phyloP scores from a whole-genome alignment of 345 rosid species.

The Salix purpurea region DNA sequence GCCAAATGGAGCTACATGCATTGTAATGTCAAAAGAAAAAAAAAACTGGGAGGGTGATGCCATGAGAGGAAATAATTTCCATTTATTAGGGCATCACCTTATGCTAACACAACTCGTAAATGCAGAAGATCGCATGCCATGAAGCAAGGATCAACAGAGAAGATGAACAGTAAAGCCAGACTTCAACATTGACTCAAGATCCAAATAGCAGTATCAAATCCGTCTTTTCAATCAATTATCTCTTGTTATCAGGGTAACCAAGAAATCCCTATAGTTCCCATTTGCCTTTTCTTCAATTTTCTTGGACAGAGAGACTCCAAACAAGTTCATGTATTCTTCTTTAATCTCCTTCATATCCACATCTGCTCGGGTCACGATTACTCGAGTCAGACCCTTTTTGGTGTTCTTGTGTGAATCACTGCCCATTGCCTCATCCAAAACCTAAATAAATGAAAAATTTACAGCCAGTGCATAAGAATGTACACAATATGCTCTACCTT shows the following conservation, averaged over 20 bases:
- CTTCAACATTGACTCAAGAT: slow-evolving; percentile 4
- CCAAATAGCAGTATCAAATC: not conserved
- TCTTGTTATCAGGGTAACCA: slow-evolving; percentile 50
- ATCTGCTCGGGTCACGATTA: slow-evolving; percentile 66
- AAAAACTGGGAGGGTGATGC: not conserved
- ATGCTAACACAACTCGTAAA: too few species aligned
- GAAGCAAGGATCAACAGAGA: not conserved
- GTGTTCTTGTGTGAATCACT: slow-evolving; percentile 44
- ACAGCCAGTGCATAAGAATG: not conserved
- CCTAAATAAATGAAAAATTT: slow-evolving; percentile 29
- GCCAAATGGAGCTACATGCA: too few species aligned
- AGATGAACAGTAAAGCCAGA: not conserved
- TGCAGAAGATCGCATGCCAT: too few species aligned
- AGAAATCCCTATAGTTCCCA: slow-evolving; percentile 77
- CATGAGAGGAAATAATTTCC: slow-evolving; percentile 1
- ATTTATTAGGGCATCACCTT: slow-evolving; percentile 1
- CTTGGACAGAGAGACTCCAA: slow-evolving; percentile 43
- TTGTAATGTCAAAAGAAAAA: too few species aligned
- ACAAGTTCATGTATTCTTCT: slow-evolving; percentile 37
- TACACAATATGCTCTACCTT: not conserved
- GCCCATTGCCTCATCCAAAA: slow-evolving; percentile 53
- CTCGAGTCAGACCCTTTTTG: slow-evolving; percentile 66
- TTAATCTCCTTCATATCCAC: slow-evolving; percentile 52
- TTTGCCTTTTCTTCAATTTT: slow-evolving; percentile 49
- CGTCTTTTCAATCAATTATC: slow-evolving; percentile 27